Evolutionary conservation across 1,139 yeast genomes (phyloP), one percentile per base, ranked within the genome.

Genomic region (Scheffersomyces illinoinensis): DNA sequence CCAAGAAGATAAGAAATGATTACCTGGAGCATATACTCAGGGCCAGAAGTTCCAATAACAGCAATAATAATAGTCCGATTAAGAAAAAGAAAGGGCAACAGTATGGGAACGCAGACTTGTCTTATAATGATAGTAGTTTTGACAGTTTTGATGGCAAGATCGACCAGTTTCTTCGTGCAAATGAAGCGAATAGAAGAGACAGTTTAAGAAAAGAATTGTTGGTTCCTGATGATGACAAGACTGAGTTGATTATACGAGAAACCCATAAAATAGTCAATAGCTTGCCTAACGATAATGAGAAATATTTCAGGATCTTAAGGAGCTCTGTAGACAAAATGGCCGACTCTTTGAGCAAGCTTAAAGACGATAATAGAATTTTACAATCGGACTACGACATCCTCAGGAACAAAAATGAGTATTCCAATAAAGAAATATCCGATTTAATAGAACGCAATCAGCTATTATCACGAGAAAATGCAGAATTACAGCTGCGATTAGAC

Each of bases 251-350:
- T 24, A 66, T 76, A 19, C 67, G 64, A 26, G 76, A 75, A 54
- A 75, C 80, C 5, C 79, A 76, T 57, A 68, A 67, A 52, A 59
- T 71, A 48, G 67, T 76, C 12, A 68, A 64, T 33, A 67, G 67
- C 12, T 62, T 72, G 3, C 78, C 79, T 0, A 66, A 66, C 54
- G 76, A 73, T 26, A 71, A 75, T n/a, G 78, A 71, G 52, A 66
- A 65, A 55, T 74, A 68, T 62, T 67, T 64, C 50, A 59, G 56
- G 50, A 66, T 66, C 47, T 69, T 69, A 58, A 64, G 64, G 43
- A 62, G 69, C 47, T 72, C 76, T 8, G 63, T 75, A 4, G 66
- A 66, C 24, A 70, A 68, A 57, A 63, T 76, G 50, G 64, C 68
- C 19, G 58, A 59, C 33, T 67, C 70, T 48, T 64, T 75, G 57